These are phyloP conservation scores for Potentilla sterilis DNA, from an alignment of 306 rosid genomes.

Conservation along the genomic window DNA sequence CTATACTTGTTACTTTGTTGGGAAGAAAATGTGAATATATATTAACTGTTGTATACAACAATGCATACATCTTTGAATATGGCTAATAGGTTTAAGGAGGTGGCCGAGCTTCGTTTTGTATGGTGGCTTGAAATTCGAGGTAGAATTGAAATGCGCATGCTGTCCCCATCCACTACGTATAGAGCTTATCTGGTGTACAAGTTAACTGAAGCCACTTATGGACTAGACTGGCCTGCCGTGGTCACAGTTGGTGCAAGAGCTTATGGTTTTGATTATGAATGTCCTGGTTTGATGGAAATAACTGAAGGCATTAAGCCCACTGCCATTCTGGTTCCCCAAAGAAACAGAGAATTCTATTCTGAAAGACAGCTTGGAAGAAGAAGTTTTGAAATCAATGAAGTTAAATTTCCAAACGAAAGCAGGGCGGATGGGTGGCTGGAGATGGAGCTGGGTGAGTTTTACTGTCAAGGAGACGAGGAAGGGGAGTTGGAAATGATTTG, in stretches of 20 bases:
- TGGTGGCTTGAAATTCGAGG: constrained; percentile 69
- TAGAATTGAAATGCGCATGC: constrained; percentile 29
- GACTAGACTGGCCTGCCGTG: constrained; percentile 25
- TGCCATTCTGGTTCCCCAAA: constrained; percentile 30
- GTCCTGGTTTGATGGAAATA: background rate
- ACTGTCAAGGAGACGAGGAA: constrained; percentile 26
- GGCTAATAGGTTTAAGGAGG: constrained; percentile 50
- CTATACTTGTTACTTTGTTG: no score
- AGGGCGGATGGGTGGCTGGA: constrained; percentile 63
- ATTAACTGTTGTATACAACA: background rate
- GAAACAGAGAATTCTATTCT: no score
- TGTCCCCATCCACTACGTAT: constrained; percentile 48
- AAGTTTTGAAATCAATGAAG: background rate
- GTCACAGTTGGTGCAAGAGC: constrained; percentile 29
- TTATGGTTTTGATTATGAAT: background rate
- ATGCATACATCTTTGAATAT: background rate
- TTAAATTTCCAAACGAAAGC: constrained; percentile 24
- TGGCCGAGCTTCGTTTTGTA: constrained; percentile 47
- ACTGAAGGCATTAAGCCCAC: constrained; percentile 19
- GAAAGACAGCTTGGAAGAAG: background rate
- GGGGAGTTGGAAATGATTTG: constrained; percentile 44
- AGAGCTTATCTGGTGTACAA: constrained; percentile 60
- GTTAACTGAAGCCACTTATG: background rate
- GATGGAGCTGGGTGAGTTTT: constrained; percentile 58
- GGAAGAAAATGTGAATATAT: background rate